Evolutionary conservation across 225 moss, liverwort and hornwort genomes (phyloP), one percentile per base, ranked within the genome.

Genomic region (Sphagnum contortum): DNA sequence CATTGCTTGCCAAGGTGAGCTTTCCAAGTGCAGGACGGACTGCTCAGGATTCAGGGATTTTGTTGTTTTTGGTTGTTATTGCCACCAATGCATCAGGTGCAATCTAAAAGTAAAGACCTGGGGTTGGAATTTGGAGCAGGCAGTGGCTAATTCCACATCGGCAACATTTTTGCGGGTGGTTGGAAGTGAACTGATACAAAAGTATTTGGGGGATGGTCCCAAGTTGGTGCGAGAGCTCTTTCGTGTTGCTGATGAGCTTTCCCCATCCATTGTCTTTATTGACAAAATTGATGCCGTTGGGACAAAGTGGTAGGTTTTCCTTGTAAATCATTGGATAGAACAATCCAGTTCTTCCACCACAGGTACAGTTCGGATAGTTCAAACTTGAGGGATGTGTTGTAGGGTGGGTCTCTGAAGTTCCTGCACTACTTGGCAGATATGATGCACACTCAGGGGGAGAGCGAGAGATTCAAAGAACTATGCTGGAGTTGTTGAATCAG

Each of bases 121-220:
- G 63, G 49, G 29, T 29, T 52, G n/a, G 11, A 8, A 4, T 57
- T 47, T 53, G 59, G 50, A 45, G 48, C 75, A 87, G 94, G 96
- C 96, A 66, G 96, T 98, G 47, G 93, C 96, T 12, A 98, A 98
- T 68, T 98, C 93, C 5, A 98, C 96, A 2, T 98, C 96, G 68
- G 96, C 93, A 59, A 98, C 96, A 63, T 98, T 93, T 66, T 80
- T 98, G 61, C 90, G 96, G 7, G 96, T 98, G 66, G 96, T 98
- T 48, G 96, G 96, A 68, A 98, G 96, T 87, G 96, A 98, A 77
- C 83, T 98, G 62, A 93, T 98, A 48, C 96, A 98, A 82, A 98
- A 98, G 73, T 93, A 98, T 73, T 79, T 98, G 65, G 93, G 93
- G 50, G 93, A 98, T 84, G 96, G 96, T 12, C 93, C 96, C 3